phyloP scores from a whole-genome alignment of 1,139 yeast species.

The Yamadazyma blattariae region DNA sequence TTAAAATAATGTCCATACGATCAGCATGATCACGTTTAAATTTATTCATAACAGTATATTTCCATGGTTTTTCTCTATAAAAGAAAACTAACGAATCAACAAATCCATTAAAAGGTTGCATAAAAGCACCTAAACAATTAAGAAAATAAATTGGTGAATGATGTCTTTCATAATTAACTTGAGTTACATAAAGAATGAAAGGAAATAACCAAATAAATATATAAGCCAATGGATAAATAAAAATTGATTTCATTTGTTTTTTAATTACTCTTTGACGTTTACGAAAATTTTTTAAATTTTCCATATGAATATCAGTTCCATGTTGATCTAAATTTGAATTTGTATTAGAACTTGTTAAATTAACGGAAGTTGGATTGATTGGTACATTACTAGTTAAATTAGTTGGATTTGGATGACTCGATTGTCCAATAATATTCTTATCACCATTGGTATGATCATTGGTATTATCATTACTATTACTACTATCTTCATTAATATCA shows the following conservation, averaged over 20 bases:
- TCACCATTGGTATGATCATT: no score
- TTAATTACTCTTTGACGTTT: conserved; percentile 63
- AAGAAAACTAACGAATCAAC: conserved; percentile 76
- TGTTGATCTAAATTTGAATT: conserved; percentile 5
- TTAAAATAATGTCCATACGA: conserved; percentile 23
- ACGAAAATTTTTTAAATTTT: conserved; percentile 58
- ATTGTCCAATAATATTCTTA: conserved; percentile 1
- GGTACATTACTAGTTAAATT: neutral
- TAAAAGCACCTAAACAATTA: conserved; percentile 63
- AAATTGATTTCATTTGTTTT: conserved; percentile 76
- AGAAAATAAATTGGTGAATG: conserved; percentile 63
- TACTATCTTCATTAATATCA: conserved; percentile 5
- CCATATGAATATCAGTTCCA: conserved; percentile 48
- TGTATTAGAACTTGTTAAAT: neutral
- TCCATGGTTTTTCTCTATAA: conserved; percentile 79
- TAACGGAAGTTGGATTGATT: no score
- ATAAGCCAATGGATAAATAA: conserved; percentile 82
- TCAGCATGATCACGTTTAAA: conserved; percentile 37
- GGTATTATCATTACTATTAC: conserved; percentile 1
- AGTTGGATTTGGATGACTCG: conserved; percentile 1
- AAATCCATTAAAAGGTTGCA: conserved; percentile 78
- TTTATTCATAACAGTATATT: conserved; percentile 40
- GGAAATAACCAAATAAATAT: conserved; percentile 81
- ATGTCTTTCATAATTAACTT: conserved; percentile 45
- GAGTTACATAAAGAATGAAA: conserved; percentile 65